phyloP scores from a whole-genome alignment of 495 filamentous ascomycete species.

The Cladorrhinum samala region DNA sequence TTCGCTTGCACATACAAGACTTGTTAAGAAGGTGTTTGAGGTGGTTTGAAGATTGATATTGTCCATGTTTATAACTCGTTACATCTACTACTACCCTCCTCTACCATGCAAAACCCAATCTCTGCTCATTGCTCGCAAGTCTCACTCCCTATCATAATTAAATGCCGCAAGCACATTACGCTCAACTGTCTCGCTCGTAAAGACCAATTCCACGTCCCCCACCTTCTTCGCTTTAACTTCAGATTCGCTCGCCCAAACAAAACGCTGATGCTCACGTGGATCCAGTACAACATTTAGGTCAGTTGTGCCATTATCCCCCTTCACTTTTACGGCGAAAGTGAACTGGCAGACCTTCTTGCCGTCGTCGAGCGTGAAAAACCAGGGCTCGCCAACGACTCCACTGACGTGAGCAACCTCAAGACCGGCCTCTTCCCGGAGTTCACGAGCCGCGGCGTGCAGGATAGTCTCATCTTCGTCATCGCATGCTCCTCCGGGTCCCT shows the following conservation, averaged over 20 bases:
- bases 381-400: conserved; percentile 19
- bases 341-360: conserved; percentile 24
- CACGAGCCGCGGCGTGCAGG: conserved; percentile 33
- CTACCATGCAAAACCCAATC: no score
- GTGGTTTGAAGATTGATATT: neutral
- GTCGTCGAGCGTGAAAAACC: conserved; percentile 12
- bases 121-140: no score
- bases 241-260: conserved; percentile 22
- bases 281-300: conserved; percentile 9
- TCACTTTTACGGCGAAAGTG: conserved; percentile 25
- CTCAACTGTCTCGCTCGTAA: conserved; percentile 14
- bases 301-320: neutral
- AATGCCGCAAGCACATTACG: neutral
- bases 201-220: conserved; percentile 20
- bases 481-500: conserved; percentile 36
- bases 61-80: no score
- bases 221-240: conserved; percentile 22
- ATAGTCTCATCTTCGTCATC: conserved; percentile 37
- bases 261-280: conserved; percentile 22
- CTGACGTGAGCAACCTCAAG: conserved; percentile 24
- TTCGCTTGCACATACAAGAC: neutral
- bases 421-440: conserved; percentile 40
- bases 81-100: no score
- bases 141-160: no score
- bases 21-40: neutral